Conservation (phyloP, 441 rosid species). For the Adansonia madagascariensis region DNA sequence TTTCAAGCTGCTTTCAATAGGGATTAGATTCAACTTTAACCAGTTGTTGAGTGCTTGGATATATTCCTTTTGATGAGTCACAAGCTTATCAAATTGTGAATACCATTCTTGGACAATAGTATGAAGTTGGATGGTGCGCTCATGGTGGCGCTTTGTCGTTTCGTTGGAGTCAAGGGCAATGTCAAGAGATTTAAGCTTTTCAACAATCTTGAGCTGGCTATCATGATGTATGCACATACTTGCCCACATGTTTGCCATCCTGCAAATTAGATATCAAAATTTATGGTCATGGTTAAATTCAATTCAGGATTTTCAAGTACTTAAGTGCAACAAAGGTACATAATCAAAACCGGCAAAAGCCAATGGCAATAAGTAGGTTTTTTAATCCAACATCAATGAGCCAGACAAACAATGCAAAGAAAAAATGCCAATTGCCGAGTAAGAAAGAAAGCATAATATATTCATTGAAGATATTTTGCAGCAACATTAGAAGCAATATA, state of each 20-base stretch:
- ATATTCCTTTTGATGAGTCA: constrained; percentile 58
- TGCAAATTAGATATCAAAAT: constrained; percentile 31
- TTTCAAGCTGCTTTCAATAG: constrained; percentile 81
- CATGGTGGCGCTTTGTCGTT: constrained; percentile 61
- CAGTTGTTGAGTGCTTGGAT: constrained; percentile 60
- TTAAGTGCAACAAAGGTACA: background rate
- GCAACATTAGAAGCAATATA: background rate
- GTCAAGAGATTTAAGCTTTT: constrained; percentile 57
- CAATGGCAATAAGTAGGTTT: background rate
- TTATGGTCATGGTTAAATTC: background rate
- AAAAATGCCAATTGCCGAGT: background rate
- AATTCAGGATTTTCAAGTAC: background rate
- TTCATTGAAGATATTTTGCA: background rate
- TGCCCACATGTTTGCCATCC: constrained; percentile 71
- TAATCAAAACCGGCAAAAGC: background rate
- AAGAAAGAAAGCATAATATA: background rate
- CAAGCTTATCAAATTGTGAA: constrained; percentile 54
- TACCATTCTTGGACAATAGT: constrained; percentile 55
- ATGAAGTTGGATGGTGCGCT: constrained; percentile 55
- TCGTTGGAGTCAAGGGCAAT: constrained; percentile 50
- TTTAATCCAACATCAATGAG: background rate
- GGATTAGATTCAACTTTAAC: constrained; percentile 76
- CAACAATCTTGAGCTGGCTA: constrained; percentile 49
- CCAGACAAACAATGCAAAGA: background rate
- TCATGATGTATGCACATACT: constrained; percentile 55